Evolutionary conservation across 192 early-diverging fungal species (phyloP).

Genomic region (Linnemannia schmuckeri): DNA sequence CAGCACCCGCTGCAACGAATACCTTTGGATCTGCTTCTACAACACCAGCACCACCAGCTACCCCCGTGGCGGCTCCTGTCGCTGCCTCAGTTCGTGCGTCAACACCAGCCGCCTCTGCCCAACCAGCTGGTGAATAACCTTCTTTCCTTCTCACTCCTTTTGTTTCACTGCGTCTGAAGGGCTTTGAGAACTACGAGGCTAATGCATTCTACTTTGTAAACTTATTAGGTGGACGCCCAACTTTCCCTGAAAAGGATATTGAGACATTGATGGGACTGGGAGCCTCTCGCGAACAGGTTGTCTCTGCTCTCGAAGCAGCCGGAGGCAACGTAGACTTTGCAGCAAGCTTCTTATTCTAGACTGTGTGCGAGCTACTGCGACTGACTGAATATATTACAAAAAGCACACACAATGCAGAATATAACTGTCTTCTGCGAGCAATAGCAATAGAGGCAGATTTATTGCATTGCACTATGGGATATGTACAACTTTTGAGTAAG

Average conservation of each 20-base stretch:
- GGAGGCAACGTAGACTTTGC: constrained; percentile 91
- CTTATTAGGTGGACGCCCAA: constrained; percentile 3
- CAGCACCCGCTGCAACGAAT: constrained; percentile 47
- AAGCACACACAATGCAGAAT: not conserved
- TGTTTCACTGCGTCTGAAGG: not conserved
- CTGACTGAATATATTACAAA: not conserved
- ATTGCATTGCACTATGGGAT: not conserved
- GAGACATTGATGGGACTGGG: constrained; percentile 83
- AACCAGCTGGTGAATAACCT: constrained; percentile 13
- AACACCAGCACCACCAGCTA: constrained; percentile 29
- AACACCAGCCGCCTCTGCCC: not conserved
- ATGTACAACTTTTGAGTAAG: not conserved
- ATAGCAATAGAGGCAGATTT: not conserved
- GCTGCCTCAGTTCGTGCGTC: constrained; percentile 15
- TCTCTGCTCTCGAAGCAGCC: constrained; percentile 81
- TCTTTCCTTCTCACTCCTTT: not conserved
- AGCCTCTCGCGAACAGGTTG: constrained; percentile 81
- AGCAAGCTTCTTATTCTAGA: constrained; percentile 85
- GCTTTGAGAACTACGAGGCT: not conserved
- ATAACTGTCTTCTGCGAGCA: not conserved
- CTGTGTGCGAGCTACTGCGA: not conserved
- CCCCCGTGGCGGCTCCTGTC: constrained; percentile 39
- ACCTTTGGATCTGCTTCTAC: constrained; percentile 7
- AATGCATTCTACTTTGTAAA: not conserved
- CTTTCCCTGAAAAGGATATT: constrained; percentile 78